Evolutionary conservation across 352 stramenopile genomes (phyloP), one percentile per base, ranked within the genome.

Genomic region (Phytopythium kandeliae): DNA sequence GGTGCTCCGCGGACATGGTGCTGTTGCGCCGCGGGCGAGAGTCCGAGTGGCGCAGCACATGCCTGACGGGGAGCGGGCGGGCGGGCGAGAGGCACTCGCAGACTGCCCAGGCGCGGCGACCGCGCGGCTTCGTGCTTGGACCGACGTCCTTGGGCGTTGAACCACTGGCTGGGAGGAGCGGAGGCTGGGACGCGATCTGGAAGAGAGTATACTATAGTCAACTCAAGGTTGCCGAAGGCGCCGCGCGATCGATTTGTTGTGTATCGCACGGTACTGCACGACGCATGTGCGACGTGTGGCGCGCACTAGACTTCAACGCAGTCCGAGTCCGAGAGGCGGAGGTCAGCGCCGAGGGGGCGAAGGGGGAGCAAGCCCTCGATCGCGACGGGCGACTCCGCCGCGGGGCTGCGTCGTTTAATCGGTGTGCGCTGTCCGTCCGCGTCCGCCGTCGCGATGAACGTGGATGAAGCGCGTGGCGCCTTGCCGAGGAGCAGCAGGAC

Each of bases 401-500:
- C 17, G 4, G 16, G 1, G 12, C 3, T 26, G n/a, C 6, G 4
- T 11, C 4, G 46, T 21, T 42, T 43, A 8, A 2, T 26, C 19
- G 15, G 38, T 30, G 21, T 45, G 21, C 11, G 24, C 21, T 45
- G 38, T 2, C 11, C 21, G 4, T 7, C 38, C 10, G 37, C 17
- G 19, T 8, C 12, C 5, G n/a, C 38, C n/a, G 30, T 30, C 22
- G 31, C 1, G 21, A 33, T 33, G 46, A 24, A 28, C 3, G 17
- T 15, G 5, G 30, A 22, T 2, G 15, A 16, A 15, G 37, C 1
- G 7, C 25, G 55, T 13, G 57, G 55, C 11, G 57, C 60, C 38
- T 70, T 70, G 12, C 46, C 62, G 16, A 75, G 36, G n/a, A 75
- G 49, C 44, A 73, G 50, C 25, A 70, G 66, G 24, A 76, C 67